These are phyloP conservation scores for Haplographium delicatum DNA, from an alignment of 495 filamentous ascomycete genomes.

Conservation along the genomic window DNA sequence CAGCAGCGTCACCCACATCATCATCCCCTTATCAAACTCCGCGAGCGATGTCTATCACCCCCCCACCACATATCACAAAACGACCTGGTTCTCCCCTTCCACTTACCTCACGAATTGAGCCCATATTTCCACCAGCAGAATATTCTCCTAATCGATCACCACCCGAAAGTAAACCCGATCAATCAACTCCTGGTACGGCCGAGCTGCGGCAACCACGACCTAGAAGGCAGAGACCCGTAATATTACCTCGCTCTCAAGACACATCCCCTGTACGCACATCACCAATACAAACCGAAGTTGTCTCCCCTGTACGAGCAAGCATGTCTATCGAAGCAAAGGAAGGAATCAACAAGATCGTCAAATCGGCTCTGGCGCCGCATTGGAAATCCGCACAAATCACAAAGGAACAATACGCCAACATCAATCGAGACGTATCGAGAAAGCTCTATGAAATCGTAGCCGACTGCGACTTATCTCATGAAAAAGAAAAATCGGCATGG, in stretches of 20 bases:
- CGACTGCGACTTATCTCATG: constrained; percentile 50
- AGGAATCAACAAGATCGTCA: constrained; percentile 77
- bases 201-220: constrained; percentile 50
- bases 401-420: constrained; percentile 79
- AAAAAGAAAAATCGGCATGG: constrained; percentile 53
- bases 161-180: constrained; percentile 27
- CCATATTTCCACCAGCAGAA: constrained; percentile 53
- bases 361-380: constrained; percentile 67
- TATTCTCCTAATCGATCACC: constrained; percentile 58
- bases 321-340: constrained; percentile 71
- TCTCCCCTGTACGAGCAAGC: constrained; percentile 46
- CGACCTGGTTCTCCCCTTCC: constrained; percentile 64
- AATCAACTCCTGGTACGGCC: background rate
- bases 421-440: constrained; percentile 78
- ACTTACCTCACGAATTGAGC: constrained; percentile 60
- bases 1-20: constrained; percentile 58
- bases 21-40: constrained; percentile 65
- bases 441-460: constrained; percentile 79
- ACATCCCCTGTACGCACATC: constrained; percentile 49
- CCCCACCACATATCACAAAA: constrained; percentile 57
- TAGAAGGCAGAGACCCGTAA: constrained; percentile 27
- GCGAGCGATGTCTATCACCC: constrained; percentile 63
- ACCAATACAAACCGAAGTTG: no score
- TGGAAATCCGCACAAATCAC: constrained; percentile 60
- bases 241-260: constrained; percentile 44